phyloP scores from a whole-genome alignment of 108 stramenopile genomes.

The Aurantiochytrium sp. region DNA sequence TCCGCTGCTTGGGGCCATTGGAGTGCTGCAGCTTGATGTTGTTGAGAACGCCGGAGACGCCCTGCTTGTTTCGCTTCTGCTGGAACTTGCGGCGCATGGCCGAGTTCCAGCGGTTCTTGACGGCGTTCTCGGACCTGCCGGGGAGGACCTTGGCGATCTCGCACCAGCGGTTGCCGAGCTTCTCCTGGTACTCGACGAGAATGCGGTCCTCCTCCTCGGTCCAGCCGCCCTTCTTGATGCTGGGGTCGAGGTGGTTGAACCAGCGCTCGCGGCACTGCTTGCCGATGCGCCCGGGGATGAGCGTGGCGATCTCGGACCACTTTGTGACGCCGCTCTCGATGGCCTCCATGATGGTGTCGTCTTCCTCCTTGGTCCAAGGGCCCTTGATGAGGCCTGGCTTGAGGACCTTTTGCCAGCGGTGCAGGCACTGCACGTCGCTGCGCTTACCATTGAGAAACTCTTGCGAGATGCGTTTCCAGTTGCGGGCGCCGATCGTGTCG shows the following conservation, averaged over 20 bases:
- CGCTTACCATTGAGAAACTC: slow-evolving; percentile 53
- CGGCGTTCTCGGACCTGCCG: slow-evolving; percentile 64
- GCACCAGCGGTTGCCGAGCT: slow-evolving; percentile 67
- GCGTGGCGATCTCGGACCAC: slow-evolving; percentile 49
- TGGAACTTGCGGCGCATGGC: slow-evolving; percentile 56
- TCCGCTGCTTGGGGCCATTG: background rate
- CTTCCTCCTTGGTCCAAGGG: slow-evolving; percentile 94
- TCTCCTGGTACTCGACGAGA: slow-evolving; percentile 73
- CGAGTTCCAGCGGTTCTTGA: slow-evolving; percentile 65
- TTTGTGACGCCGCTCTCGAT: slow-evolving; percentile 42
- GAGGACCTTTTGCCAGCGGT: slow-evolving; percentile 98
- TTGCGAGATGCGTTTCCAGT: slow-evolving; percentile 72
- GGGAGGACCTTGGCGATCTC: slow-evolving; percentile 68
- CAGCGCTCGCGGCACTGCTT: slow-evolving; percentile 99
- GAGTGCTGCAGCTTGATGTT: background rate
- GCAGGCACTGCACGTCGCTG: slow-evolving; percentile 65
- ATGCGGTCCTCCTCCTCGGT: slow-evolving; percentile 76
- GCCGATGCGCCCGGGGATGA: slow-evolving; percentile 74
- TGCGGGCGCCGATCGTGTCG: slow-evolving; percentile 63
- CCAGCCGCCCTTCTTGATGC: slow-evolving; percentile 81
- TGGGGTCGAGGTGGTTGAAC: slow-evolving; percentile 82
- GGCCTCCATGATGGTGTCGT: slow-evolving; percentile 53
- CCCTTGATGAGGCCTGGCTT: slow-evolving; percentile 94
- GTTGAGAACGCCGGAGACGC: background rate
- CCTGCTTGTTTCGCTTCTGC: background rate